These are phyloP conservation scores for Chaetomium globosum DNA, from an alignment of 2,329 filamentous ascomycete species.

Conservation along the genomic window DNA sequence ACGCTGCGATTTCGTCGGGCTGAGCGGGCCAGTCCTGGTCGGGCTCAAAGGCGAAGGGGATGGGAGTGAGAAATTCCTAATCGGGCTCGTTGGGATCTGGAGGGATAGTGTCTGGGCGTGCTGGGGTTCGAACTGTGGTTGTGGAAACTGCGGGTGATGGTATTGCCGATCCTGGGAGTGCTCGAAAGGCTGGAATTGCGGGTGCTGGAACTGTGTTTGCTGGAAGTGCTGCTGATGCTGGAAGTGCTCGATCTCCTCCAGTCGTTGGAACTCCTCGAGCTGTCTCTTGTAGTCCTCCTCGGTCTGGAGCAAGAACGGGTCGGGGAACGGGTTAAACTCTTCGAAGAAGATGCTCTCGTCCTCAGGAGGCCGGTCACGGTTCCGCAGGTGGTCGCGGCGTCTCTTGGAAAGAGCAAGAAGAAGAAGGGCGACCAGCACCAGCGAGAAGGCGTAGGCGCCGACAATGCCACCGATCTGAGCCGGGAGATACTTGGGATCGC, in stretches of 20 bases:
- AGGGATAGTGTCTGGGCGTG: slow-evolving; percentile 19
- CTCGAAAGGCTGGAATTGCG: slow-evolving; percentile 18
- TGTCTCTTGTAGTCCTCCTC: slow-evolving; percentile 33
- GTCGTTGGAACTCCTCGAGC: slow-evolving; percentile 22
- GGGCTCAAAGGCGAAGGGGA: slow-evolving; percentile 42
- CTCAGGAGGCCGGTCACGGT: slow-evolving; percentile 54
- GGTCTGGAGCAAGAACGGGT: slow-evolving; percentile 37
- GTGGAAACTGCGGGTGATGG: slow-evolving; percentile 3
- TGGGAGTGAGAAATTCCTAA: slow-evolving; percentile 56
- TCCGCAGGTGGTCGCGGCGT: slow-evolving; percentile 55
- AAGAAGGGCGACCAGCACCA: slow-evolving; percentile 71
- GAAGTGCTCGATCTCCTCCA: slow-evolving; percentile 6
- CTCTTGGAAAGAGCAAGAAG: slow-evolving; percentile 63
- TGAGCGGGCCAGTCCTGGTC: slow-evolving; percentile 42
- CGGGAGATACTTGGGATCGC: slow-evolving; percentile 69
- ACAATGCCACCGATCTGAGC: slow-evolving; percentile 82
- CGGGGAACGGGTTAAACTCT: slow-evolving; percentile 37
- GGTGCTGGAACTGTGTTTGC: background rate
- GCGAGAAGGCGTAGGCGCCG: slow-evolving; percentile 76
- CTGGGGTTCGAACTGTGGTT: slow-evolving; percentile 19
- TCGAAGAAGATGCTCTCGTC: slow-evolving; percentile 35
- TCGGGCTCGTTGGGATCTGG: slow-evolving; percentile 38
- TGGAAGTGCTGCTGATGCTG: slow-evolving; percentile 15
- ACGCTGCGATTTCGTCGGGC: slow-evolving; percentile 39
- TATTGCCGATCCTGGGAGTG: slow-evolving; percentile 12